A percentile compares a stretch with the other conserved stretches of the same genome.
These are phyloP conservation scores for Eucalyptus lansdowneana DNA, from an alignment of 345 rosid species.

Conservation along the genomic window DNA sequence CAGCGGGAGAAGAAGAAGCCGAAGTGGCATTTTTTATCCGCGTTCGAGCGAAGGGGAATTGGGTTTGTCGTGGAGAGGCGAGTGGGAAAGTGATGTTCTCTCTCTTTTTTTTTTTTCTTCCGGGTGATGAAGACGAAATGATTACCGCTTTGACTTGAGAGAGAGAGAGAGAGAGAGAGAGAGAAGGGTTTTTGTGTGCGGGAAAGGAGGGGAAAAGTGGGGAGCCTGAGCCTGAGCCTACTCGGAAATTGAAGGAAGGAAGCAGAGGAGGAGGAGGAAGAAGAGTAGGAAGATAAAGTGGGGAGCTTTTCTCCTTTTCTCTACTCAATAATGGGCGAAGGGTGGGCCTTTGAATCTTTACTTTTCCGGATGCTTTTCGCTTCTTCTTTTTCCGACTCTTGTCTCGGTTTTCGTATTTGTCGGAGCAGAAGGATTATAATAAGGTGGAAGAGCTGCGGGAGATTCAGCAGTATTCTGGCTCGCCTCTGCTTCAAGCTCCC, in stretches of 20 bases:
- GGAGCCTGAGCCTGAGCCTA: background rate
- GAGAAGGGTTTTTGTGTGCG: background rate
- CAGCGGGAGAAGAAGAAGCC: background rate
- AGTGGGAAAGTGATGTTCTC: background rate
- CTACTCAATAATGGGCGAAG: background rate
- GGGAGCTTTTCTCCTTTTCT: background rate
- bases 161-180: background rate
- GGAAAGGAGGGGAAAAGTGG: background rate
- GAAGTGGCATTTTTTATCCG: background rate
- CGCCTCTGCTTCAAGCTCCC: background rate
- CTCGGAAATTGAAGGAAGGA: background rate
- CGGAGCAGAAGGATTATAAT: background rate
- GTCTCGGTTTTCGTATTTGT: background rate
- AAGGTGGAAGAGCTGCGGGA: background rate
- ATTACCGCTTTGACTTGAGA: background rate
- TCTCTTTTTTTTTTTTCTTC: background rate
- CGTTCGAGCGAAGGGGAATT: background rate
- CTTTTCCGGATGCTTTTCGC: background rate
- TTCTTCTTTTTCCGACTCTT: background rate
- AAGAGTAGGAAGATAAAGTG: background rate
- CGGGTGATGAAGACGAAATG: background rate
- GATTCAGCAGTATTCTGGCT: constrained; percentile 11
- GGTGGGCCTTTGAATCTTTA: background rate
- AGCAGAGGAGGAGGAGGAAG: background rate
- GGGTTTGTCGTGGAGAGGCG: background rate